phyloP scores from a whole-genome alignment of 2,329 filamentous ascomycete genomes.

The Capronia americana region DNA sequence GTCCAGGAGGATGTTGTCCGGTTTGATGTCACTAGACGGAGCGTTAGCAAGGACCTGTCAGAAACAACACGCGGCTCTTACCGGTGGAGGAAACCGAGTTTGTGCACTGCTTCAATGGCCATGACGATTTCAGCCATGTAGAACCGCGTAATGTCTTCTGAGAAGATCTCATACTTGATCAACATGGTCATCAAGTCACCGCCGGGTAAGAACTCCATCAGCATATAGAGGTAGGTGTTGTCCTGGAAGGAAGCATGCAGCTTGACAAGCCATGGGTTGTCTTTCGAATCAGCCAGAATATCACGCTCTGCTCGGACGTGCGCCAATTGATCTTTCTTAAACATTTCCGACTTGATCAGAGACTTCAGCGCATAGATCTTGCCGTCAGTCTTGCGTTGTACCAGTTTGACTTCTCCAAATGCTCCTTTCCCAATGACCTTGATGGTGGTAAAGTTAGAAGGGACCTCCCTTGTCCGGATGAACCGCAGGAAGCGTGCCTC shows the following conservation, averaged over 20 bases:
- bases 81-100: slow-evolving; percentile 98
- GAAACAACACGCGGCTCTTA: slow-evolving; percentile 55
- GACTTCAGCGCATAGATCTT: slow-evolving; percentile 99
- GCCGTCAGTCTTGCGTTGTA: slow-evolving; percentile 93
- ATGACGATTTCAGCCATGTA: slow-evolving; percentile 98
- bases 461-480: slow-evolving; percentile 88
- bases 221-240: slow-evolving; percentile 92
- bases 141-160: slow-evolving; percentile 96
- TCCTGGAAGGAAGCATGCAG: slow-evolving; percentile 98
- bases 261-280: slow-evolving; percentile 99
- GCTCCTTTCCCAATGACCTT: slow-evolving; percentile 99
- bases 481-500: slow-evolving; percentile 94
- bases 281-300: slow-evolving; percentile 91
- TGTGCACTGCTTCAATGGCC: slow-evolving; percentile 98
- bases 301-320: slow-evolving; percentile 98
- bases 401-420: slow-evolving; percentile 96
- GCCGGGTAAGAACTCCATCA: slow-evolving; percentile 98
- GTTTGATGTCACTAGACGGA: slow-evolving; percentile 85
- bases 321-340: slow-evolving; percentile 97
- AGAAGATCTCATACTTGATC: slow-evolving; percentile 99
- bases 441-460: slow-evolving; percentile 92
- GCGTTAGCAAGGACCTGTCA: slow-evolving; percentile 40
- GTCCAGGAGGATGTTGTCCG: slow-evolving; percentile 96
- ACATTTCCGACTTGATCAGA: slow-evolving; percentile 98
- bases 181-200: slow-evolving; percentile 99